Percentiles rank a stretch among this genome's conserved stretches.
Conservation (phyloP, 768 basidiomycete genomes). For the Tylopilus rubrobrunneus region DNA sequence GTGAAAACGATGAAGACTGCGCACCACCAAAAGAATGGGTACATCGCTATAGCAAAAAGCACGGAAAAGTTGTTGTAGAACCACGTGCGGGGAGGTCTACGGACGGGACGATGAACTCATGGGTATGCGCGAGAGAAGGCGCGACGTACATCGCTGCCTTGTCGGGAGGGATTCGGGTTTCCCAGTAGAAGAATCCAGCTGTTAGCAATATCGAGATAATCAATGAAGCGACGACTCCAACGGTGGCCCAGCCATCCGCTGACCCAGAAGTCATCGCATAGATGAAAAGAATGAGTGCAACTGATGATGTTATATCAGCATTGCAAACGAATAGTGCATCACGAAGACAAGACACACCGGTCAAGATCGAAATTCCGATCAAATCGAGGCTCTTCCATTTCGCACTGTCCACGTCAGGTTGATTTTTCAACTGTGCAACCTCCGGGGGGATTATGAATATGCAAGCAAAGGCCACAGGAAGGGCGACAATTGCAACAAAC, state of each 20-base stretch:
- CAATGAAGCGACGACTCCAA: constrained; percentile 43
- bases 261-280: constrained; percentile 46
- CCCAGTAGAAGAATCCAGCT: constrained; percentile 49
- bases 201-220: constrained; percentile 40
- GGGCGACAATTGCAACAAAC: constrained; percentile 38
- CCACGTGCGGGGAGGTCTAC: constrained; percentile 43
- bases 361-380: constrained; percentile 37
- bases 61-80: constrained; percentile 39
- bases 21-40: constrained; percentile 43
- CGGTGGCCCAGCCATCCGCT: constrained; percentile 44
- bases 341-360: constrained; percentile 22
- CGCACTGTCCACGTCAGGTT: neutral
- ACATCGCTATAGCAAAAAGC: constrained; percentile 34
- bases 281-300: constrained; percentile 37
- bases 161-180: constrained; percentile 37
- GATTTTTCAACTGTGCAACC: neutral
- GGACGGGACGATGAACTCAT: neutral
- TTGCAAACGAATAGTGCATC: neutral
- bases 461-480: constrained; percentile 30
- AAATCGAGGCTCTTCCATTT: constrained; percentile 36
- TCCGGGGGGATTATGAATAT: constrained; percentile 35
- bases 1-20: constrained; percentile 33
- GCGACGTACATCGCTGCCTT: constrained; percentile 40
- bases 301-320: constrained; percentile 14
- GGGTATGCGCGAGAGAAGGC: neutral